Evolutionary conservation across 345 rosid species (phyloP), one percentile per base, ranked within the genome.

Genomic region (Firmiana major): DNA sequence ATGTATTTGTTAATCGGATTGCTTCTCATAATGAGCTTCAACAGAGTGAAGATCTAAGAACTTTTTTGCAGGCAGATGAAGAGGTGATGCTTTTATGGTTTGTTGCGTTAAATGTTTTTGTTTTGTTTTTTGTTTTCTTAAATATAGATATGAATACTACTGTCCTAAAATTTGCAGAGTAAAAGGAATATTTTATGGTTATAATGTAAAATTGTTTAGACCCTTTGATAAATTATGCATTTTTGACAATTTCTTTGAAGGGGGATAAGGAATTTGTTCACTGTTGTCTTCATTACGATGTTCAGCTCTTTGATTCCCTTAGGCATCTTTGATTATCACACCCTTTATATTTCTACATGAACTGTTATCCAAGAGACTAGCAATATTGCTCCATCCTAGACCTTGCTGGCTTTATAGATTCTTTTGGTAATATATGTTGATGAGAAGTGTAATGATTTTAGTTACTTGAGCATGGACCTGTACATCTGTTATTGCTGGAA

Each of bases 31-130:
- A 86, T 26, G 97, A 91, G 86, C 95, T 96, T 84, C 94, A 84
- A 80, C 97, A 86, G 75, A 96, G 98, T 85, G 97, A 96, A 68
- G 99, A 93, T 89, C 85, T 96, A 79, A 92, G 94, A 76, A 93
- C 95, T 70, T 96, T 96, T 84, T 86, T 96, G 85, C 97, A 91
- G 93, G 99, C 91, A 24, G 98, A 96, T 77, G 99, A 96, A 86
- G 98, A 92, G 97, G 99, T 96, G 77, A 59, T 68, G 31, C 68
- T 19, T 73, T 38, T 69, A 48, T 48, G 73, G 49, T 63, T 73
- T 55, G 63, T 57, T 77, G 48, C 45, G n/a, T 60, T 15, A 42
- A 11, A 19, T 59, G 17, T 21, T 28, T 13, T 5, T 9, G 54
- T 54, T 62, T 77, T 3, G 5, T 46, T 11, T 22, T 62, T 71